Evolutionary conservation across 768 basidiomycete species (phyloP), one percentile per base, ranked within the genome.

Genomic region (Gloeophyllum trabeum): DNA sequence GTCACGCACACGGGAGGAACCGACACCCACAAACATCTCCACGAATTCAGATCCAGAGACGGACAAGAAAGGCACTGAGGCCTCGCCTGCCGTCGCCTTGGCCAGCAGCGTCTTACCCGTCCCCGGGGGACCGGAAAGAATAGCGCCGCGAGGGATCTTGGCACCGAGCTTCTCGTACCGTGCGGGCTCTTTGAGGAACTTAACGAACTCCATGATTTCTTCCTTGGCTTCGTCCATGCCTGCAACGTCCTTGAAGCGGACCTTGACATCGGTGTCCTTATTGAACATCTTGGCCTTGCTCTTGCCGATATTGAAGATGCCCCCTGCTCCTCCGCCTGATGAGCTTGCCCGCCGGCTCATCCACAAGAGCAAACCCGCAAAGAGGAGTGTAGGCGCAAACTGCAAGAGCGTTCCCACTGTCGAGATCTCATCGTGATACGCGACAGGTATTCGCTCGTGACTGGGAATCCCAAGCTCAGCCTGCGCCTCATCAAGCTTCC

Each of bases 161-260:
- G 96, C 96, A 45, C 96, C 96, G 30, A 99, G 76, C 51, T 81
- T 89, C 65, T 97, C 89, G 66, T 96, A 99, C 59, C 83, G 85
- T 23, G 78, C 65, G 10, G 96, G 96, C 44, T 98, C 86, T 66
- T 97, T 97, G 55, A 99, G 69, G 69, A 99, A 98, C 53, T 96
- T 93, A 59, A 99, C 96, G 52, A 98, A 99, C 60, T 99, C 96
- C 89, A 98, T 94, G 53, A 99, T 94, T 66, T 99, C 96, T 67
- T 93, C 88, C 70, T 99, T 99, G 35, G 93, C 96, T 63, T 99
- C 96, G 64, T 99, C 96, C 94, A 98, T 98, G 26, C 96, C 96
- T 12, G 96, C 96, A 14, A 99, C 90, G 57, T 99, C 92, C 64
- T 81, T 81, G 69, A 99, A 99, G 60, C 86, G 86, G 54, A 85